These are phyloP conservation scores for Phytophthora macrochlamydospora DNA, from an alignment of 352 stramenopile species.

Conservation along the genomic window DNA sequence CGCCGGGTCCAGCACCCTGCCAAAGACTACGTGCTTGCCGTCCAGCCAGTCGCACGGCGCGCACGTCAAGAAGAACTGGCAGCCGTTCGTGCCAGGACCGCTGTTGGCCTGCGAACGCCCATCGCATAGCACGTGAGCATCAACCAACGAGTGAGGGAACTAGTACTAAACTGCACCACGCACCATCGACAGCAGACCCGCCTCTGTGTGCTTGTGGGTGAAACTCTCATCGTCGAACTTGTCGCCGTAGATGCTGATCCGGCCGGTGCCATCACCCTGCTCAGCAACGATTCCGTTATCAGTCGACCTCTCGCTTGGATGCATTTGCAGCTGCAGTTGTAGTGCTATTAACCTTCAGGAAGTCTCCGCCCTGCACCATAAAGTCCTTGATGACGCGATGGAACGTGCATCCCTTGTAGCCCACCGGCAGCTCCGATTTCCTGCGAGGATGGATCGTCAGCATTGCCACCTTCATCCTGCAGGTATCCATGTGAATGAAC, in stretches of 20 bases:
- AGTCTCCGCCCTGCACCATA: constrained; percentile 91
- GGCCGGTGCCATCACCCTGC: constrained; percentile 80
- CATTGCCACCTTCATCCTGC: neutral
- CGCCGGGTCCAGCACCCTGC: constrained; percentile 88
- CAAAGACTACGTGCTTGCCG: constrained; percentile 97
- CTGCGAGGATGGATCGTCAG: constrained; percentile 39
- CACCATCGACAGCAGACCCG: constrained; percentile 85
- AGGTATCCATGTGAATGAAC: neutral
- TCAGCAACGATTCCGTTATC: too few species aligned
- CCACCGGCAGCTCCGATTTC: constrained; percentile 83
- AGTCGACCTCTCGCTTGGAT: neutral
- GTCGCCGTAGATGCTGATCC: constrained; percentile 89
- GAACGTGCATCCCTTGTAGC: constrained; percentile 90
- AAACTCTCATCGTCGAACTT: constrained; percentile 90
- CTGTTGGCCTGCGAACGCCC: constrained; percentile 86
- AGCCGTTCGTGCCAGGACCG: constrained; percentile 93
- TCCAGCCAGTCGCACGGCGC: constrained; percentile 95
- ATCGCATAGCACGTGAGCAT: constrained; percentile 1
- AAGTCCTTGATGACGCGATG: constrained; percentile 93
- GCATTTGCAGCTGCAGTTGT: neutral
- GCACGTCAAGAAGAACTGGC: constrained; percentile 96
- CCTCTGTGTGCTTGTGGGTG: constrained; percentile 81
- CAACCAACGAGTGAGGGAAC: neutral
- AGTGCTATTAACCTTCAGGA: constrained; percentile 62
- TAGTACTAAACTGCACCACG: constrained; percentile 6